Base-by-base conservation (phyloP, 1,139 yeast species). In the Candida smagusa region DNA sequence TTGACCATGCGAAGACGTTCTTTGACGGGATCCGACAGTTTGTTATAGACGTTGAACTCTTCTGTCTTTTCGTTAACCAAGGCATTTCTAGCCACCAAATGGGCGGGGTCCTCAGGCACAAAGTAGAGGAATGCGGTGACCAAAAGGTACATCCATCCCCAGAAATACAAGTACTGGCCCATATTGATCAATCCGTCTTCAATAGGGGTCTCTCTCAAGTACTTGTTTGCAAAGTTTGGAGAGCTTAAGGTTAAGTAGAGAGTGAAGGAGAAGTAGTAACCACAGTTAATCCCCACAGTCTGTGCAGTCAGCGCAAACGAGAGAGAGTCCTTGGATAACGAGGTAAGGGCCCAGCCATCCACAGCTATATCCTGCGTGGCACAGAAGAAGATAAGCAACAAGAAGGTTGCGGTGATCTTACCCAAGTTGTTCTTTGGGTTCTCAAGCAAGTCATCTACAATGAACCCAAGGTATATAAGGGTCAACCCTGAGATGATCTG, bases 281-380 rank as follows among this genome's bases (percentile, higher is more conserved):
- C 99, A 3, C 92, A 74, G 61, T 92, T 92, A 44, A 92, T 74
- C 0, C 98, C 99, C 33, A 92, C 78, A 0, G 98, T 94, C 59
- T 92, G 99, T 0, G 98, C 98, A 0, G 98, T 92, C 4, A 96
- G 86, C 0, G 98, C 98, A 63, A 79, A 92, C n/a, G 95, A 82
- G 41, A 92, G 68, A 13, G 95, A 85, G 30, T 79, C 79, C 19
- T 81, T 81, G 12, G 90, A 80, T 38, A 92, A 68, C 36, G 92
- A 79, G 1, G 97, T 92, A 54, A 92, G 66, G 0, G 97, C 97
- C 98, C 98, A 92, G 6, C 98, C 98, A 62, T 92, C 99, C 11
- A 92, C 98, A 1, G 98, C 97, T 39, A 92, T 92, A 58, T 92
- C 99, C 59, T 92, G 98, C 0, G 99, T 92, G 2, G 98, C 97